Evolutionary conservation across 495 filamentous ascomycete genomes (phyloP).

Genomic region (Usnea hakonensis): DNA sequence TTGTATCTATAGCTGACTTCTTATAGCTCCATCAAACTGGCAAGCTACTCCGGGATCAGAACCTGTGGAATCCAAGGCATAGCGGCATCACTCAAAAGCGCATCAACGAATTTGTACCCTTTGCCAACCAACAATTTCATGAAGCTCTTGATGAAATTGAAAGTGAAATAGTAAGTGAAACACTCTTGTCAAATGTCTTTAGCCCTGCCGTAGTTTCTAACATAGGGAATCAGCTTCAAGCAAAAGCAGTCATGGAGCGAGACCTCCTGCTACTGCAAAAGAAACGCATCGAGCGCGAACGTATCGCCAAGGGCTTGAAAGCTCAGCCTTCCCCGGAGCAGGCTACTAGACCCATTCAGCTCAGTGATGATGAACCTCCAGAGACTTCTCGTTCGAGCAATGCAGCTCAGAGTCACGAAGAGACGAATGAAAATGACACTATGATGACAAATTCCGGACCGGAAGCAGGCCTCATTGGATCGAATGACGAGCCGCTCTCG

Average conservation of each 20-base stretch:
- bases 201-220: conserved; percentile 4
- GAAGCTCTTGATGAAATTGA: conserved; percentile 44
- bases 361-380: background rate
- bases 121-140: conserved; percentile 42
- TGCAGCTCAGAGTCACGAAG: background rate
- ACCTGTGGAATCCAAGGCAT: conserved; percentile 17
- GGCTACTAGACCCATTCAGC: background rate
- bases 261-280: conserved; percentile 19
- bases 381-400: background rate
- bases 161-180: conserved; percentile 43
- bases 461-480: background rate
- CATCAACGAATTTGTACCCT: conserved; percentile 37
- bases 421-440: background rate
- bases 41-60: conserved; percentile 35
- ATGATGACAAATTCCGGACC: background rate
- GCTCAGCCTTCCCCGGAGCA: background rate
- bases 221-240: conserved; percentile 15
- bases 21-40: conserved; percentile 43
- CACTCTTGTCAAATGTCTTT: background rate
- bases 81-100: conserved; percentile 25
- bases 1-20: background rate
- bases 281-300: conserved; percentile 23
- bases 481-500: background rate
- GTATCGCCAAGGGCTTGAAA: conserved; percentile 8
- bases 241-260: conserved; percentile 26